Evolutionary conservation across 148 eudicot species (phyloP).

Genomic region (Arbutus unedo): DNA sequence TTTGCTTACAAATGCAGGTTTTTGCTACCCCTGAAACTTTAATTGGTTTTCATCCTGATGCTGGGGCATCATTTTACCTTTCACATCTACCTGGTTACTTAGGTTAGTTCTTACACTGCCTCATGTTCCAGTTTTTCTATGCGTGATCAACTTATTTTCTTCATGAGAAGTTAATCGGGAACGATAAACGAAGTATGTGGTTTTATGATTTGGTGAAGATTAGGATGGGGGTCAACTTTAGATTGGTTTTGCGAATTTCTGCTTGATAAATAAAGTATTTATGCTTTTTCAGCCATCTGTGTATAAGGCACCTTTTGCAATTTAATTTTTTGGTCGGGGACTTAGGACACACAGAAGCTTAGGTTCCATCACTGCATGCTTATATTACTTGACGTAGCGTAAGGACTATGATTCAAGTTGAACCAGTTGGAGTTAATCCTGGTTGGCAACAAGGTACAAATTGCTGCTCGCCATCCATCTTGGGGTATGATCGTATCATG

Average conservation of each 20-base stretch:
- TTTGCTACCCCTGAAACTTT: constrained; percentile 91
- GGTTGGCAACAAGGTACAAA: background rate
- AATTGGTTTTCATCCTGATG: constrained; percentile 94
- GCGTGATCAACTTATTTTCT: background rate
- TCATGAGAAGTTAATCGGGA: background rate
- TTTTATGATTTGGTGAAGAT: constrained; percentile 1
- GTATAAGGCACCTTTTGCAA: background rate
- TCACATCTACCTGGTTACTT: constrained; percentile 83
- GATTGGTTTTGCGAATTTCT: background rate
- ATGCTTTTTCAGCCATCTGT: background rate
- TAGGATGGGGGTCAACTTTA: background rate
- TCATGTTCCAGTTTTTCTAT: background rate
- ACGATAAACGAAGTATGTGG: background rate
- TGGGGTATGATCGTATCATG: background rate
- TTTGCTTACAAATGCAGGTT: constrained; percentile 42
- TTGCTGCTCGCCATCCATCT: constrained; percentile 8
- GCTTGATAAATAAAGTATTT: background rate
- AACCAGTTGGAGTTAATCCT: background rate
- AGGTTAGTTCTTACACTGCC: constrained; percentile 35
- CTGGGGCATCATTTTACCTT: constrained; percentile 86
- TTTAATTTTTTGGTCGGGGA: background rate
- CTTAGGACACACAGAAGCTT: background rate
- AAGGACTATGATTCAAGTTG: background rate
- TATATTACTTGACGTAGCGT: background rate
- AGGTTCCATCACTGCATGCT: background rate